Percentiles rank a stretch among this genome's conserved stretches.
Conservation (phyloP, 371 early-diverging fungal species). For the Saksenaea oblongispora region DNA sequence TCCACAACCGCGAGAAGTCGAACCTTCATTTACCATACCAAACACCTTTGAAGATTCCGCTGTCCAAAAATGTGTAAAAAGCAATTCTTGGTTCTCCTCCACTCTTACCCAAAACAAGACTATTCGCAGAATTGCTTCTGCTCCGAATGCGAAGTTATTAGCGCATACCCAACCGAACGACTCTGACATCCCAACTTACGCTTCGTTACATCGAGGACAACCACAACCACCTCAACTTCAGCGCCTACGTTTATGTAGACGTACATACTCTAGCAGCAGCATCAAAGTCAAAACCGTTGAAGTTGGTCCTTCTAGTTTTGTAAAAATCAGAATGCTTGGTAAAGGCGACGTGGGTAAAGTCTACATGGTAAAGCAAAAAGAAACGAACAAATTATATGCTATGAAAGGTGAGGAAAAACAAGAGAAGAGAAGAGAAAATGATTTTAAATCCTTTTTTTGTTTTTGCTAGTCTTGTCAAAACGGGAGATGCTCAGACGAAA, state of each 20-base stretch:
- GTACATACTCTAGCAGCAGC: background rate
- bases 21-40: constrained; percentile 9
- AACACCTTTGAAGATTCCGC: constrained; percentile 14
- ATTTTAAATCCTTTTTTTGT: background rate
- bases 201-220: constrained; percentile 10
- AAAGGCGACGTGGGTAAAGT: constrained; percentile 97
- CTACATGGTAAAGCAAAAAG: constrained; percentile 89
- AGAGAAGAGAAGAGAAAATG: background rate
- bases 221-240: constrained; percentile 4
- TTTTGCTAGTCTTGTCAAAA: constrained; percentile 65
- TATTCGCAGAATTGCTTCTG: constrained; percentile 42
- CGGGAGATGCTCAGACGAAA: constrained; percentile 93
- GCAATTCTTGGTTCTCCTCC: constrained; percentile 20
- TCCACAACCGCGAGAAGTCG: background rate
- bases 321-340: constrained; percentile 84
- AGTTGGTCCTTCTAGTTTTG: constrained; percentile 56
- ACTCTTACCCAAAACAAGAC: constrained; percentile 10
- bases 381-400: constrained; percentile 79
- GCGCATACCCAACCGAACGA: constrained; percentile 6
- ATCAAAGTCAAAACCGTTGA: background rate
- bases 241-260: background rate
- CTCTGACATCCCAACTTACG: constrained; percentile 7
- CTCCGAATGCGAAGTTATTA: constrained; percentile 36
- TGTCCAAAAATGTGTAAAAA: constrained; percentile 20
- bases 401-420: constrained; percentile 72